A percentile compares a stretch with the other conserved stretches of the same genome.
phyloP scores from a whole-genome alignment of 1,139 yeast species.

The Cylindricascospora bacillispora region DNA sequence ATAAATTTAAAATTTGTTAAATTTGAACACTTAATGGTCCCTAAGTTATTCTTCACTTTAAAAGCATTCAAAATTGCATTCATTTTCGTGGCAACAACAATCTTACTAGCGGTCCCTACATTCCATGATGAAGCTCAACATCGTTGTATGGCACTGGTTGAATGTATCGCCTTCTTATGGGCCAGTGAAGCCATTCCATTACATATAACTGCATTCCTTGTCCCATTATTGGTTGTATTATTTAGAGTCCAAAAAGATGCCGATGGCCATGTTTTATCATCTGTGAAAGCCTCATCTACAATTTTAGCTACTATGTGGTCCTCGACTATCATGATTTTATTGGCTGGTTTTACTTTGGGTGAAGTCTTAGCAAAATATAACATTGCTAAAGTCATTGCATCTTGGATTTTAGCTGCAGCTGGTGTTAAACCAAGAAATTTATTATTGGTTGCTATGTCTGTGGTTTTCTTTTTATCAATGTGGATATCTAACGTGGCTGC shows the following conservation, averaged over 20 bases:
- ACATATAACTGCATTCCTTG: conserved; percentile 51
- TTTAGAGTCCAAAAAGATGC: conserved; percentile 43
- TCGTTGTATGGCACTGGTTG: conserved; percentile 55
- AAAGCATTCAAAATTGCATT: conserved; percentile 33
- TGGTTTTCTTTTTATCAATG: conserved; percentile 59
- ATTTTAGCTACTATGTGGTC: conserved; percentile 60
- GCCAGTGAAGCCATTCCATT: conserved; percentile 63
- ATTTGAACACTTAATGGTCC: conserved; percentile 22
- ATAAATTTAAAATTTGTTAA: conserved; percentile 31
- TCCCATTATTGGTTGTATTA: conserved; percentile 45
- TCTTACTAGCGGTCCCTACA: conserved; percentile 41
- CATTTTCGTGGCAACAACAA: conserved; percentile 34
- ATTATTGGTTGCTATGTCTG: conserved; percentile 51
- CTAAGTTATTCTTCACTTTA: conserved; percentile 29
- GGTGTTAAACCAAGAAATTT: conserved; percentile 58
- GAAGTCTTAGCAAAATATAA: conserved; percentile 62
- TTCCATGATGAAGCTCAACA: conserved; percentile 48
- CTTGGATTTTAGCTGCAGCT: conserved; percentile 50
- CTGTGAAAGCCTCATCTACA: conserved; percentile 41
- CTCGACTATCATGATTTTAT: conserved; percentile 52
- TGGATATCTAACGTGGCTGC: conserved; percentile 76
- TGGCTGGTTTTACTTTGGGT: conserved; percentile 66
- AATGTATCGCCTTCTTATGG: conserved; percentile 61
- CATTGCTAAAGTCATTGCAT: conserved; percentile 54
- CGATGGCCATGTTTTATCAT: conserved; percentile 41